A percentile compares a stretch with the other conserved stretches of the same genome.
Evolutionary conservation across 768 basidiomycete species (phyloP).

Genomic region (Hygrophorus pudorinus): DNA sequence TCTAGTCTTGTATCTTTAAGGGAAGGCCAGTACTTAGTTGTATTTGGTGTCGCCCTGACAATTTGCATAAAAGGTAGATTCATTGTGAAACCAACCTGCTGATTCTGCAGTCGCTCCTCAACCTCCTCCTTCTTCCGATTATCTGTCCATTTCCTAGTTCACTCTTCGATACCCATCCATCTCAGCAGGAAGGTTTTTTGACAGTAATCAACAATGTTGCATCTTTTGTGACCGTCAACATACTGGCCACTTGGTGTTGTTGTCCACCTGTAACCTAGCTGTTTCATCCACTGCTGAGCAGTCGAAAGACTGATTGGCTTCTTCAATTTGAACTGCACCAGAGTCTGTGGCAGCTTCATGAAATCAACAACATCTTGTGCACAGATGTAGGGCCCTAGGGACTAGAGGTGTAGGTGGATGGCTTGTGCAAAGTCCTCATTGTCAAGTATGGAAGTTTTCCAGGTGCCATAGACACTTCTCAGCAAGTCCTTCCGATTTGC

Average conservation of each 20-base stretch:
- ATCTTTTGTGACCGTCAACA: slow-evolving; percentile 24
- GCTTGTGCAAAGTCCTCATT: slow-evolving; percentile 17
- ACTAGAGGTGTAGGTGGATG: slow-evolving; percentile 11
- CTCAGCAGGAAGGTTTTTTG: slow-evolving; percentile 16
- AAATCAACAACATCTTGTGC: slow-evolving; percentile 13
- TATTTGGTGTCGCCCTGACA: no score
- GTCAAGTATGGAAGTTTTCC: slow-evolving; percentile 12
- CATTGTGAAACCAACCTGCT: slow-evolving; percentile 18
- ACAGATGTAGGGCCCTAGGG: slow-evolving; percentile 12
- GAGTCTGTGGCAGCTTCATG: slow-evolving; percentile 9
- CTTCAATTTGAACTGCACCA: slow-evolving; percentile 7
- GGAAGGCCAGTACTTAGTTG: no score
- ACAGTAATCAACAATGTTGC: slow-evolving; percentile 22
- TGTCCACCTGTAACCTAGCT: slow-evolving; percentile 10
- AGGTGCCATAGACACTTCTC: slow-evolving; percentile 12
- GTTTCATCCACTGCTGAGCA: slow-evolving; percentile 15
- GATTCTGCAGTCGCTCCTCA: not conserved
- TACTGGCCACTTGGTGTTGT: slow-evolving; percentile 16
- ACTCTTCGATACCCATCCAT: slow-evolving; percentile 6
- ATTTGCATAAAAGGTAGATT: slow-evolving; percentile 26
- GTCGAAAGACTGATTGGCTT: slow-evolving; percentile 11
- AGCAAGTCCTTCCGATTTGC: slow-evolving; percentile 13
- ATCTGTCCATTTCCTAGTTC: slow-evolving; percentile 4
- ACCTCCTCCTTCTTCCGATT: not conserved
- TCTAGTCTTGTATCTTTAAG: no score